Percentiles rank a stretch among this genome's conserved stretches.
phyloP scores from a whole-genome alignment of 2,329 filamentous ascomycete species.

The Phoma herbarum region DNA sequence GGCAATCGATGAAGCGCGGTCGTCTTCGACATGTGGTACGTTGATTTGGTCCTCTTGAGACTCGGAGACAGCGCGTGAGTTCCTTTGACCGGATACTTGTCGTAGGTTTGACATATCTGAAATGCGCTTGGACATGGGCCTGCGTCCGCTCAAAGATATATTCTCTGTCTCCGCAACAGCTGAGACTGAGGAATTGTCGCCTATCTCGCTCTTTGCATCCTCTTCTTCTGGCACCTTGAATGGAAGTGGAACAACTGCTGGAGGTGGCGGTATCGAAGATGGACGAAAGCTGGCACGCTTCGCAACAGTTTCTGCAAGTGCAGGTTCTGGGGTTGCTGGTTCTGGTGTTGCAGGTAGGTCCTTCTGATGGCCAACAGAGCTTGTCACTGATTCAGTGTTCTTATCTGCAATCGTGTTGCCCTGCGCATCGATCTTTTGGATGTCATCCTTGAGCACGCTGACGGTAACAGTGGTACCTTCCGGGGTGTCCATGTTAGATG shows the following conservation, averaged over 20 bases:
- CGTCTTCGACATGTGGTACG: constrained; percentile 47
- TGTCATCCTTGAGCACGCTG: constrained; percentile 62
- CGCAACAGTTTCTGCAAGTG: constrained; percentile 4
- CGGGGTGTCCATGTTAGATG: constrained; percentile 40
- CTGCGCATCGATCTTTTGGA: constrained; percentile 45
- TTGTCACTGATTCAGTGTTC: not conserved
- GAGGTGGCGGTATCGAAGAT: constrained; percentile 55
- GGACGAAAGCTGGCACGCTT: constrained; percentile 33
- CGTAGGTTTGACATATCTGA: constrained; percentile 45
- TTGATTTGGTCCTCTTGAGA: constrained; percentile 52
- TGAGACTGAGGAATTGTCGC: constrained; percentile 65
- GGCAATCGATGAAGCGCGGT: constrained; percentile 58
- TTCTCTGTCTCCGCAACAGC: constrained; percentile 55
- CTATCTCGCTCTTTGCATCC: constrained; percentile 55
- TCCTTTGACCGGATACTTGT: constrained; percentile 27
- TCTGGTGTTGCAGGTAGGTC: constrained; percentile 16
- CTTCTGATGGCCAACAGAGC: constrained; percentile 4
- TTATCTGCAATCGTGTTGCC: constrained; percentile 36
- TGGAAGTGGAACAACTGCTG: constrained; percentile 70
- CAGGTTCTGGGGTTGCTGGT: constrained; percentile 14
- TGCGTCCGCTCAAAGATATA: constrained; percentile 16
- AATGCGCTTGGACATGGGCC: constrained; percentile 50
- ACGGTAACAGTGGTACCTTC: constrained; percentile 61
- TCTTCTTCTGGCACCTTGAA: constrained; percentile 66
- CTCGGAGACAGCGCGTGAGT: constrained; percentile 28